Evolutionary conservation across 495 filamentous ascomycete species (phyloP), one percentile per base, ranked within the genome.

Genomic region (Saxophila tyrrhenica): DNA sequence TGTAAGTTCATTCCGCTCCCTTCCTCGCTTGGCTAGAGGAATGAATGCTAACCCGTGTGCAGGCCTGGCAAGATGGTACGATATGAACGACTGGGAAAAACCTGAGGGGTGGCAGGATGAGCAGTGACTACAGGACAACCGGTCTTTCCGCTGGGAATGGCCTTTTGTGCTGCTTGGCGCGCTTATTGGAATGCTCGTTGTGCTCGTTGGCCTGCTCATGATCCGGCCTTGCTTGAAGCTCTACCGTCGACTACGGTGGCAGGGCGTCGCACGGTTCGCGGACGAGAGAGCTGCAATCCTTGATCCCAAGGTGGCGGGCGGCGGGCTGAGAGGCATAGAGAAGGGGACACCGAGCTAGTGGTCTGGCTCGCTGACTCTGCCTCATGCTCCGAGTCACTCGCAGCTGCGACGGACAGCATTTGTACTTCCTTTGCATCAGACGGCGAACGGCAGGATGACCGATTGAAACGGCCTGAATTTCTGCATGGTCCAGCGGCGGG

Each of bases 61-160:
- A 79, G 83, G 90, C 75, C 95, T 89, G 17, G 73, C 84, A 39
- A 77, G 82, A 47, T 95, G 76, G 72, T 97, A 86, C 65, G 81
- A 94, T 11, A 68, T 89, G 61, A 90, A 87, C 68, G 73, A 81
- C 23, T 67, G 90, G 57, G 68, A 80, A 50, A 91, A 87, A 70
- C 91, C 91, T 11, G 50, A 22, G 24, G 50, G 50, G 24, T 52
- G 22, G 11, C 23, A 50, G 15, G 13, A 16, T 2, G 48, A 50
- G 29, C 25, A 50, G 16, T 50, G 48, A 50, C 48, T 50, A 17
- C 25, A 50, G 11, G 48, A 17, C 19, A 9, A 25, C 3, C 3
- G 24, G n/a, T 17, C 25, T 22, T 8, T 7, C 48, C 24, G 8
- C 5, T 50, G 29, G 25, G 9, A 17, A 7, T 54, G 51, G 51